Percentiles rank a stretch among this genome's conserved stretches.
Conservation (phyloP, 2,329 filamentous ascomycete genomes). For the Capronia americana region DNA sequence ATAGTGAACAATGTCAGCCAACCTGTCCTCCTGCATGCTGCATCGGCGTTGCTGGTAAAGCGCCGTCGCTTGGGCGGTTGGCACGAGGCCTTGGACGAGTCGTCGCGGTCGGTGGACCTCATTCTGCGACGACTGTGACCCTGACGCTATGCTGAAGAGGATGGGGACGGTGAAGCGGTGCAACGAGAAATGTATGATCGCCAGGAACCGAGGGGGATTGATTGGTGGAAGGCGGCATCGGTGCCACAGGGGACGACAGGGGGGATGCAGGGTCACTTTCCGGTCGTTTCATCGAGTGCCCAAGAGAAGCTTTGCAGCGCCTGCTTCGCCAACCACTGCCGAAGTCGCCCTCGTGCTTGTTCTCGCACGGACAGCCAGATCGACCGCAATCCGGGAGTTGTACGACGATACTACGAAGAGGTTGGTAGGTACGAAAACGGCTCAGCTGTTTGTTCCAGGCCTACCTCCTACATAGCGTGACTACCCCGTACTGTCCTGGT, state of each 20-base stretch:
- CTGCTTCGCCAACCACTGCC: background rate
- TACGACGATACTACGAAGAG: background rate
- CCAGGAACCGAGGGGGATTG: conserved; percentile 20
- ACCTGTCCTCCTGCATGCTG: conserved; percentile 17
- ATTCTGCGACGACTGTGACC: conserved; percentile 31
- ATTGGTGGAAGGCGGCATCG: conserved; percentile 22
- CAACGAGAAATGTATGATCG: conserved; percentile 31
- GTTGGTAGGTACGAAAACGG: background rate
- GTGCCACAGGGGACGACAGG: conserved; percentile 7
- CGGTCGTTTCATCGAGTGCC: conserved; percentile 11
- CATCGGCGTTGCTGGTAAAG: conserved; percentile 13
- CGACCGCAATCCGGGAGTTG: background rate
- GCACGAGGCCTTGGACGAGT: conserved; percentile 21
- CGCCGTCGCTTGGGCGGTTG: conserved; percentile 17
- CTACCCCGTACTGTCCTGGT: too few relatives aligned
- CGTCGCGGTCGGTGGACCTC: conserved; percentile 16
- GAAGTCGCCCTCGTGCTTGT: background rate
- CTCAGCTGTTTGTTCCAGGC: too few relatives aligned
- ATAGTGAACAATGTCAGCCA: conserved; percentile 12
- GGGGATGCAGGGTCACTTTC: background rate
- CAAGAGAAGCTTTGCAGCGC: background rate
- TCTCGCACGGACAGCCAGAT: background rate
- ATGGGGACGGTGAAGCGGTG: conserved; percentile 19
- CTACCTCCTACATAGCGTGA: background rate
- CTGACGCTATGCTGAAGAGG: conserved; percentile 31